These are phyloP conservation scores for Ceratocystis papillata DNA, from an alignment of 2,329 filamentous ascomycete genomes.

Conservation along the genomic window DNA sequence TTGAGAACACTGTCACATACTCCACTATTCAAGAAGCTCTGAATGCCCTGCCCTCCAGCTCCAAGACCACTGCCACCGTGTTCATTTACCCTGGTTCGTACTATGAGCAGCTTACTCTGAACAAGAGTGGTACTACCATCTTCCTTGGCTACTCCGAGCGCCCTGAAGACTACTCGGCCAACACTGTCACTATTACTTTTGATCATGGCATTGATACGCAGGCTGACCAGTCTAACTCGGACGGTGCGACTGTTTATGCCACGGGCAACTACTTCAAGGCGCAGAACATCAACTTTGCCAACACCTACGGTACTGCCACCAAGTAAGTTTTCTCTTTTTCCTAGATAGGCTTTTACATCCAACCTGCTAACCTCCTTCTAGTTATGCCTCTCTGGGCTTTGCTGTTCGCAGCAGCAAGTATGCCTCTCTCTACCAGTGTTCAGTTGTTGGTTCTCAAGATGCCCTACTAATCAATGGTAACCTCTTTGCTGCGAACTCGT, in stretches of 20 bases:
- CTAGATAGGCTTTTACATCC: constrained; percentile 32
- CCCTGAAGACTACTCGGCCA: constrained; percentile 41
- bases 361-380: constrained; percentile 31
- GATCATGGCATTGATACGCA: constrained; percentile 30
- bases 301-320: constrained; percentile 29
- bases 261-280: constrained; percentile 43
- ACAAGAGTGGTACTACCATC: constrained; percentile 39
- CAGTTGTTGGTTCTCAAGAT: constrained; percentile 41
- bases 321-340: neutral
- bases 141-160: constrained; percentile 50
- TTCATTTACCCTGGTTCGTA: constrained; percentile 42
- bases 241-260: constrained; percentile 38
- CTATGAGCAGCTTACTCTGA: constrained; percentile 48
- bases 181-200: constrained; percentile 44
- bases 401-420: constrained; percentile 18
- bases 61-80: constrained; percentile 29
- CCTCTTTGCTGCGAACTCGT: constrained; percentile 38
- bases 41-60: constrained; percentile 27
- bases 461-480: constrained; percentile 38
- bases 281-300: constrained; percentile 51
- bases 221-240: constrained; percentile 39
- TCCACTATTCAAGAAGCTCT: constrained; percentile 27
- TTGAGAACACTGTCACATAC: constrained; percentile 26
- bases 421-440: constrained; percentile 34
- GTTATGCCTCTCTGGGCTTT: constrained; percentile 35